Percentiles rank a stretch among this genome's conserved stretches.
Evolutionary conservation across 805 yeast species (phyloP).

Genomic region (Monosporozyma aerobia): DNA sequence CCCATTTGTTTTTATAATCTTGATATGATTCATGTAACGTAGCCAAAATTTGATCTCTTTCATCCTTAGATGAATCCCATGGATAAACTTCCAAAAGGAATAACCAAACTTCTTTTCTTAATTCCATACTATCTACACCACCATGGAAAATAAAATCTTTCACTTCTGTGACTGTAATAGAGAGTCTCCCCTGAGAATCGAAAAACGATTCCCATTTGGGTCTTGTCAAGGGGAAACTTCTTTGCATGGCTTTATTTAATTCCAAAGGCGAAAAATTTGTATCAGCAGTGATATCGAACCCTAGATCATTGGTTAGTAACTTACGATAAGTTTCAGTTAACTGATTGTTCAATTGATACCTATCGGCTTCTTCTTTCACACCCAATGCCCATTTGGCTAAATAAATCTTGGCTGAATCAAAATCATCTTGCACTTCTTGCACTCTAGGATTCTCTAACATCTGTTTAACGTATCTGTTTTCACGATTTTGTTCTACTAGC

Average conservation of each 20-base stretch:
- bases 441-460: slow-evolving; percentile 73
- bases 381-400: slow-evolving; percentile 95
- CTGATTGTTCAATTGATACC: slow-evolving; percentile 36
- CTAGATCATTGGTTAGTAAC: slow-evolving; percentile 51
- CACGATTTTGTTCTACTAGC: slow-evolving; percentile 36
- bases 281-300: slow-evolving; percentile 34
- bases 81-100: slow-evolving; percentile 77
- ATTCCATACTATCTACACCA: slow-evolving; percentile 46
- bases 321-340: slow-evolving; percentile 52
- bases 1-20: slow-evolving; percentile 65
- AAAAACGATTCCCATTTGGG: slow-evolving; percentile 83
- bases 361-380: slow-evolving; percentile 84
- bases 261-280: slow-evolving; percentile 23
- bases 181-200: slow-evolving; percentile 66
- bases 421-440: slow-evolving; percentile 68
- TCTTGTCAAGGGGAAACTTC: slow-evolving; percentile 35
- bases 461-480: slow-evolving; percentile 34
- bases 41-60: slow-evolving; percentile 49
- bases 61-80: slow-evolving; percentile 73
- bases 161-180: slow-evolving; percentile 67
- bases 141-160: slow-evolving; percentile 85
- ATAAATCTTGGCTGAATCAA: slow-evolving; percentile 85
- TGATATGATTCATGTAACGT: slow-evolving; percentile 53
- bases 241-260: slow-evolving; percentile 51
- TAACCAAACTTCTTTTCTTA: slow-evolving; percentile 75